Evolutionary conservation across 768 basidiomycete genomes (phyloP), one percentile per base, ranked within the genome.

Genomic region (Tulasnella sp.): DNA sequence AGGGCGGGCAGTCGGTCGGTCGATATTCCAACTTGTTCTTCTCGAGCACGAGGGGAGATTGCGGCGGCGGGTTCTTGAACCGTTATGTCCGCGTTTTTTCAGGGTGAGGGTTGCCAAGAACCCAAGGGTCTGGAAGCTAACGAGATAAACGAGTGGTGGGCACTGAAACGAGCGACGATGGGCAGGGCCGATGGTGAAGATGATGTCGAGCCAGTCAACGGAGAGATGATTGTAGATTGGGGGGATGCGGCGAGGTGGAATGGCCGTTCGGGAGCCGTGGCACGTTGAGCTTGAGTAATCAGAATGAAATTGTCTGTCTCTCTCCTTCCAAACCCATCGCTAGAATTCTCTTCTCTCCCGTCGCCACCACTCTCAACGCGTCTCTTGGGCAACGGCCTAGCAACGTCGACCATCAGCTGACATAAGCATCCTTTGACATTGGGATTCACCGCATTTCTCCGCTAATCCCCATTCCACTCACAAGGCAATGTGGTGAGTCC

Each of bases 21-120:
- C 38, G 42, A 71, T 39, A 45, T 38, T 71, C 69, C 69, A 64
- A 64, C 58, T 64, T 64, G 58, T 64, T 64, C 58, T 64, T 64
- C 58, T 64, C 58, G 58, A 64, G 58, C 58, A 64, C 58, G 58
- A 64, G 58, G 58, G 58, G 58, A 64, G 31, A 64, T 64, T 64
- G 58, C 29, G 58, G 22, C 3, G 25, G 58, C 25, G 25, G 58
- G 29, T 64, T 34, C 58, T 64, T 25, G 15, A 25, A 34, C 58
- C 58, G 58, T 64, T 64, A 64, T 64, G 58, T 64, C 58, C 58
- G 58, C 58, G 58, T 64, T 5, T 64, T 64, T 64, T 25, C 19
- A n/a, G 49, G 49, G 22, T n/a, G 49, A 12, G 42, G 42, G 42
- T 45, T 45, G n/a, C n/a, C n/a, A n/a, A 14, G 42, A 14, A 17